phyloP scores from a whole-genome alignment of 495 filamentous ascomycete species.

The Tuber magnatum region DNA sequence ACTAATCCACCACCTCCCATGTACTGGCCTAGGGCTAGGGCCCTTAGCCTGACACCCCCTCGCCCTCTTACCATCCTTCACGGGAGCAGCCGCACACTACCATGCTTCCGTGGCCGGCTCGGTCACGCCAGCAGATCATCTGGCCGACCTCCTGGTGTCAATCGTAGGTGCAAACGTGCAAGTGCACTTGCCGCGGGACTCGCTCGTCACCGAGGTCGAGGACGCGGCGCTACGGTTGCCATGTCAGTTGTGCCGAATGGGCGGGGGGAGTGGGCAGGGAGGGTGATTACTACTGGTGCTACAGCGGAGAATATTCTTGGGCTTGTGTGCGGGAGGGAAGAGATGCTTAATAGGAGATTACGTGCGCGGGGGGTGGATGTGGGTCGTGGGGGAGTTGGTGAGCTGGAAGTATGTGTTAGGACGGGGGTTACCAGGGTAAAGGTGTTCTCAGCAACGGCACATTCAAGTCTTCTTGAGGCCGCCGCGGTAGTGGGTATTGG shows the following conservation, averaged over 20 bases:
- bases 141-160: constrained; percentile 76
- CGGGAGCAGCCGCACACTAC: constrained; percentile 49
- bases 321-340: constrained; percentile 68
- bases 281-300: constrained; percentile 82
- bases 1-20: constrained; percentile 11
- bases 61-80: constrained; percentile 27
- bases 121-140: constrained; percentile 66
- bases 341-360: constrained; percentile 48
- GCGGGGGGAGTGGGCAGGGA: constrained; percentile 50
- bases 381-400: constrained; percentile 49
- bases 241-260: constrained; percentile 57
- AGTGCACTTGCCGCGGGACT: constrained; percentile 72
- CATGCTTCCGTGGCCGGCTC: constrained; percentile 88
- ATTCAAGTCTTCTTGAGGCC: constrained; percentile 76
- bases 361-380: constrained; percentile 24
- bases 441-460: constrained; percentile 70
- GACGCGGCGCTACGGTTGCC: constrained; percentile 62
- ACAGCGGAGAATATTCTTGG: constrained; percentile 81
- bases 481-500: constrained; percentile 76
- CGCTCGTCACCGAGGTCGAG: constrained; percentile 68
- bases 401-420: constrained; percentile 56
- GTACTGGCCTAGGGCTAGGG: constrained; percentile 10
- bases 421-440: constrained; percentile 61
- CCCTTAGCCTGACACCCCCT: constrained; percentile 17
- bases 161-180: constrained; percentile 76